Evolutionary conservation across 2,329 filamentous ascomycete species (phyloP).

Genomic region (Pseudomassariella vexata): DNA sequence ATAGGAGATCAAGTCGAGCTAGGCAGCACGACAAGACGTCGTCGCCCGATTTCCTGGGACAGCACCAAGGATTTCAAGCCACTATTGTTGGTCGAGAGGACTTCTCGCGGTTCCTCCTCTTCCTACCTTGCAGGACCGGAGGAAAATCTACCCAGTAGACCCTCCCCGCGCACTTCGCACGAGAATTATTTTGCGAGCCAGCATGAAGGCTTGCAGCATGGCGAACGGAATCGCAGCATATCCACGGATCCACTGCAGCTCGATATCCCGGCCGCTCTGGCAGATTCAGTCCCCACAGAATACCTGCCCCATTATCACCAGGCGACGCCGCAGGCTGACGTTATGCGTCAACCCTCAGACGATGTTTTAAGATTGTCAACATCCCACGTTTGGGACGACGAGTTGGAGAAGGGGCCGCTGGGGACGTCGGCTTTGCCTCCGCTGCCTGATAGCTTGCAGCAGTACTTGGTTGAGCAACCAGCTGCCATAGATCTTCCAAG

Average conservation of each 20-base stretch:
- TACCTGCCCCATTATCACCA: conserved; percentile 5
- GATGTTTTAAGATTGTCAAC: conserved; percentile 7
- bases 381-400: too few relatives aligned
- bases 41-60: conserved; percentile 56
- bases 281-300: too few relatives aligned
- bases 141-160: conserved; percentile 20
- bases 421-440: too few relatives aligned
- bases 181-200: conserved; percentile 20
- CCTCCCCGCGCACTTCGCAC: too few relatives aligned
- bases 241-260: conserved; percentile 9
- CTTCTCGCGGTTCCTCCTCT: conserved; percentile 29
- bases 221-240: background rate
- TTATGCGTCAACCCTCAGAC: background rate
- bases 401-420: too few relatives aligned
- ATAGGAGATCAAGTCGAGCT: conserved; percentile 27
- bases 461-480: too few relatives aligned
- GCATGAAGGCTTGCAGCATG: conserved; percentile 20
- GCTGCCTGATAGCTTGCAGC: too few relatives aligned
- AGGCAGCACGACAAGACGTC: conserved; percentile 27
- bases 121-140: background rate
- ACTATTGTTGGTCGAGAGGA: conserved; percentile 71
- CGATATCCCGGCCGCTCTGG: conserved; percentile 10
- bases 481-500: too few relatives aligned
- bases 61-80: conserved; percentile 69
- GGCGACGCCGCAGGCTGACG: conserved; percentile 8